Conservation (phyloP, 2,329 filamentous ascomycete genomes). For the Aspergillus eucalypticola region DNA sequence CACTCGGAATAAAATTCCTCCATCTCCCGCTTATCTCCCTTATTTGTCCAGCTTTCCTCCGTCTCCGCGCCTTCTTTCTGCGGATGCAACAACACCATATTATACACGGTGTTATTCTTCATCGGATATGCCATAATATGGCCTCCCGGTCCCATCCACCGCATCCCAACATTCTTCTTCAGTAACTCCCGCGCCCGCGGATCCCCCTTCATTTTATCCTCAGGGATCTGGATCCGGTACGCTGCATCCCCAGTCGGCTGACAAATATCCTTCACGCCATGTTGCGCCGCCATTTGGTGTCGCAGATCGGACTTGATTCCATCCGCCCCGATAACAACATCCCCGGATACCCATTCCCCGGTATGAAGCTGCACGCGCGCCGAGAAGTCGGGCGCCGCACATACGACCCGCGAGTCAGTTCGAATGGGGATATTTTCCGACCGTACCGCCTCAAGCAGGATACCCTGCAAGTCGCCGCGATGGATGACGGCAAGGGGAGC, state of each 20-base stretch:
- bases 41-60: constrained; percentile 3
- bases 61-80: constrained; percentile 1
- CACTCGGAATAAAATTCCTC: background rate
- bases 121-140: constrained; percentile 5
- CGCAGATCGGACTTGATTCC: constrained; percentile 1
- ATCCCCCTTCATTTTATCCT: background rate
- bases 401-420: background rate
- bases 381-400: background rate
- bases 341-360: background rate
- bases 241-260: constrained; percentile 1
- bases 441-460: background rate
- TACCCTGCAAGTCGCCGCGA: background rate
- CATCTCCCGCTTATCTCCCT: constrained; percentile 4
- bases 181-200: background rate
- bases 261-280: background rate
- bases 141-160: constrained; percentile 1
- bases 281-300: constrained; percentile 5
- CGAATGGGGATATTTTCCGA: background rate
- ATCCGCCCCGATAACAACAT: background rate
- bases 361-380: background rate
- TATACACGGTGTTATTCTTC: constrained; percentile 3
- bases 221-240: background rate
- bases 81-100: constrained; percentile 1
- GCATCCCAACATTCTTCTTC: background rate
- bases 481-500: background rate